Base-by-base conservation (phyloP, 208 protist species). In the Leishmania mexicana region DNA sequence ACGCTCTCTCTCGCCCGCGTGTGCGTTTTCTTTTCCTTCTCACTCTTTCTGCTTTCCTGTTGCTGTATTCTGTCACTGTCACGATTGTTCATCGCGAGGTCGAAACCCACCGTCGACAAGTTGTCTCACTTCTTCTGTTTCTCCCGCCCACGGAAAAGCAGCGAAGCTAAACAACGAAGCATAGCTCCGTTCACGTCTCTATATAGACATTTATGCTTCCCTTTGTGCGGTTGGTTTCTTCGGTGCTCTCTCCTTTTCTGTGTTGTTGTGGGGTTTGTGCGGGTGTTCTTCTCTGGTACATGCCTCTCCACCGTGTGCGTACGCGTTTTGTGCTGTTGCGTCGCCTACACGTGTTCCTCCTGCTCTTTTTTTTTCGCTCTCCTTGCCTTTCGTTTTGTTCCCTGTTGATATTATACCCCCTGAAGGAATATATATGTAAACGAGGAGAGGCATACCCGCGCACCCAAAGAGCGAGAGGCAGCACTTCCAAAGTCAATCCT, bases 361-460 rank as follows among this genome's bases (percentile, higher is more conserved):
- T 31, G 15, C 62, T 83, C 51, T 83, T 57, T 40, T 80, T 38
- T 57, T 70, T 75, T 64, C 28, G 15, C 35, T 71, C 10, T 74
- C 35, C 62, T 45, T 31, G 8, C 42, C 24, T 73, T 73, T 73
- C 68, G 24, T 73, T 28, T 28, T 49, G 68, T 51, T 49, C 28
- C 40, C 68, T 42, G 68, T n/a, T 51, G 8, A 11, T 0, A n/a
- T 21, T n/a, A 67, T 19, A 40, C 60, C 31, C 62, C 62, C 31
- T 0, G 28, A 67, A 67, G n/a, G 0, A 38, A 67, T 31, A 35
- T 38, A 28, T 35, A 38, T 38, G 40, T 31, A 67, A 38, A 3
- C n/a, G n/a, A 67, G 60, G 11, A 38, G n/a, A 67, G 60, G 24
- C n/a, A 28, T 31, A 67, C 15, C n/a, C n/a, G 31, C 11, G 15